phyloP scores from a whole-genome alignment of 192 early-diverging fungal genomes.

The Rhizophlyctis rosea region DNA sequence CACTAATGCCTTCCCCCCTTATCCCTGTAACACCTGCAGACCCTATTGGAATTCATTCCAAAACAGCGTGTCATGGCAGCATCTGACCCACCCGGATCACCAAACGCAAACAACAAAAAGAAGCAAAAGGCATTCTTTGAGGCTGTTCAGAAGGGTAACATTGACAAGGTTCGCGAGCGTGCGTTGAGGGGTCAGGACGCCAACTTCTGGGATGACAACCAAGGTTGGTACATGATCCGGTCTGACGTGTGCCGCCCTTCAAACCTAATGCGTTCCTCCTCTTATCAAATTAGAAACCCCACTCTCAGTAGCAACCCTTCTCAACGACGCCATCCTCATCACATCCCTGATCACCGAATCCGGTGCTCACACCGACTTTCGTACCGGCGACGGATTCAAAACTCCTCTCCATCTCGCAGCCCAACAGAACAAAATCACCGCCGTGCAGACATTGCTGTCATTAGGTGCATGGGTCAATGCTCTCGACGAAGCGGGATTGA shows the following conservation, averaged over 20 bases:
- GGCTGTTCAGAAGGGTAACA: slow-evolving; percentile 43
- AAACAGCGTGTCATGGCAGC: slow-evolving; percentile 28
- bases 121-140: slow-evolving; percentile 55
- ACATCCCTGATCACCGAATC: slow-evolving; percentile 37
- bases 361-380: slow-evolving; percentile 48
- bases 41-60: slow-evolving; percentile 46
- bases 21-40: too few relatives aligned
- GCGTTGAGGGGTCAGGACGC: slow-evolving; percentile 39
- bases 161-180: slow-evolving; percentile 45
- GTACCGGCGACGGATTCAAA: slow-evolving; percentile 41
- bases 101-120: slow-evolving; percentile 37
- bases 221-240: slow-evolving; percentile 31
- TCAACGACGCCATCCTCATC: slow-evolving; percentile 47
- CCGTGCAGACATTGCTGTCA: slow-evolving; percentile 33
- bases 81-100: slow-evolving; percentile 30
- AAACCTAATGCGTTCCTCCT: slow-evolving; percentile 10
- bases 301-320: slow-evolving; percentile 40
- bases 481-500: slow-evolving; percentile 35
- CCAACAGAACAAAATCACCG: slow-evolving; percentile 40
- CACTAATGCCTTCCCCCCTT: not conserved
- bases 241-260: not conserved
- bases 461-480: slow-evolving; percentile 45
- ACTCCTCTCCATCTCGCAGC: slow-evolving; percentile 51
- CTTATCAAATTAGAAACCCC: slow-evolving; percentile 31
- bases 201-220: slow-evolving; percentile 47